Percentiles rank a stretch among this genome's conserved stretches.
Evolutionary conservation across 1,284 basidiomycete species (phyloP).

Genomic region (Takashimella koratensis): DNA sequence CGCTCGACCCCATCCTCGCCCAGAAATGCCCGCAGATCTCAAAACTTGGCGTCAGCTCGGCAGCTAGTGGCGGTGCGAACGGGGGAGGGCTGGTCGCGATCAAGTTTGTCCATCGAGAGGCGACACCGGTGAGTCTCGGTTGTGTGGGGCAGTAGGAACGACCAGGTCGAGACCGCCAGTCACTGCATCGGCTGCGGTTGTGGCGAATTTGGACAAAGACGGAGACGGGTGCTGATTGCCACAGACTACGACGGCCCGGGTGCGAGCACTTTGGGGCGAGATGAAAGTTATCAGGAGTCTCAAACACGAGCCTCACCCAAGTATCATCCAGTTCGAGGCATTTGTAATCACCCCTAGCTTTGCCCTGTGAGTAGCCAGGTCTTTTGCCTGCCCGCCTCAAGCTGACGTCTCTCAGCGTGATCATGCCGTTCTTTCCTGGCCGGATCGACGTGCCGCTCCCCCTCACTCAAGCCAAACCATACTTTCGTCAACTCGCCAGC

Average conservation of each 20-base stretch:
- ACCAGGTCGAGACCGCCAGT: too few species aligned
- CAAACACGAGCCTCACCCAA: conserved; percentile 76
- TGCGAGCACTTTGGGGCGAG: conserved; percentile 87
- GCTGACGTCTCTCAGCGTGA: conserved; percentile 30
- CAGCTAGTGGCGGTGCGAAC: conserved; percentile 24
- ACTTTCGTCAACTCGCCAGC: conserved; percentile 80
- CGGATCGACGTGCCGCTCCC: conserved; percentile 78
- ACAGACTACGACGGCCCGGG: conserved; percentile 72
- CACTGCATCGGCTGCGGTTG: too few species aligned
- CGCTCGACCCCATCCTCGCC: neutral
- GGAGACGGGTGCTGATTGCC: too few species aligned
- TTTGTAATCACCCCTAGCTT: conserved; percentile 89
- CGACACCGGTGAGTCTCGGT: conserved; percentile 54
- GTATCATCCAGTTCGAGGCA: conserved; percentile 83
- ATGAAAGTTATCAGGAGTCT: conserved; percentile 86
- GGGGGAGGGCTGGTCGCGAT: conserved; percentile 64
- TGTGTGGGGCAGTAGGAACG: too few species aligned
- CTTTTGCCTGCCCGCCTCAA: too few species aligned
- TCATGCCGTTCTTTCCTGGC: conserved; percentile 58
- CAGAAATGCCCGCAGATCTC: neutral
- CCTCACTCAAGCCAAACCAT: conserved; percentile 69
- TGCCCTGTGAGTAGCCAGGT: conserved; percentile 63
- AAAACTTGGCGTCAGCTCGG: conserved; percentile 25
- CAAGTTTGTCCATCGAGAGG: conserved; percentile 80
- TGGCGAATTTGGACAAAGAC: too few species aligned